phyloP scores from a whole-genome alignment of 2,329 filamentous ascomycete species.

The Aspergillus sp. region DNA sequence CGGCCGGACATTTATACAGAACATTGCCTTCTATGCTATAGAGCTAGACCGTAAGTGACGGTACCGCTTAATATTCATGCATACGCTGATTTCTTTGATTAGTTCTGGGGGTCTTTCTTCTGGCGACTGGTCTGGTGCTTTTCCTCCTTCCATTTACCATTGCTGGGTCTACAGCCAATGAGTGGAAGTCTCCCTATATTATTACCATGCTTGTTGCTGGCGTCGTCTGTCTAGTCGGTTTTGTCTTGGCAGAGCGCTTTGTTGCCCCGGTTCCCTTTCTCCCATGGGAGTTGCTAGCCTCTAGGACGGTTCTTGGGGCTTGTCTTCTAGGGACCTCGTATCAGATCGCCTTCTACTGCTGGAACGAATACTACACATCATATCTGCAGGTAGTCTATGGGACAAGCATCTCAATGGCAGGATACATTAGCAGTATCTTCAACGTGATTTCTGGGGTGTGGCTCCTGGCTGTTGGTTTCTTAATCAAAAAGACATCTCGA shows the following conservation, averaged over 20 bases:
- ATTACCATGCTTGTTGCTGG: conserved; percentile 57
- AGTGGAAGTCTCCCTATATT: conserved; percentile 48
- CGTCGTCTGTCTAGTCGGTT: conserved; percentile 51
- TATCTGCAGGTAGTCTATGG: conserved; percentile 26
- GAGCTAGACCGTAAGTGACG: conserved; percentile 60
- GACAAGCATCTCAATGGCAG: conserved; percentile 30
- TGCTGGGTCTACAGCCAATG: conserved; percentile 34
- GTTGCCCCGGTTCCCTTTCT: conserved; percentile 56
- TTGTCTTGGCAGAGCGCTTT: conserved; percentile 54
- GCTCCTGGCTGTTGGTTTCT: conserved; percentile 54
- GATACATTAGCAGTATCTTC: conserved; percentile 50
- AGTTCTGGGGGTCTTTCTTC: conserved; percentile 61
- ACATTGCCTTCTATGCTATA: conserved; percentile 52
- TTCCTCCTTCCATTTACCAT: conserved; percentile 67
- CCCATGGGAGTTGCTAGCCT: conserved; percentile 48
- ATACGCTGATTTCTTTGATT: background rate
- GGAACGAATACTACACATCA: conserved; percentile 23
- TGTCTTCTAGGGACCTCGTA: conserved; percentile 29
- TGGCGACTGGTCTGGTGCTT: conserved; percentile 60
- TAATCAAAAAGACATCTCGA: conserved; percentile 51
- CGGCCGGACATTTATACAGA: conserved; percentile 48
- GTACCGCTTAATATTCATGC: background rate
- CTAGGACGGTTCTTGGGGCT: conserved; percentile 20
- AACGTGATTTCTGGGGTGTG: conserved; percentile 56
- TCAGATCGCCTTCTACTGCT: conserved; percentile 21